Evolutionary conservation across 2,329 filamentous ascomycete genomes (phyloP), one percentile per base, ranked within the genome.

Genomic region (Pseudocercospora crystallina): DNA sequence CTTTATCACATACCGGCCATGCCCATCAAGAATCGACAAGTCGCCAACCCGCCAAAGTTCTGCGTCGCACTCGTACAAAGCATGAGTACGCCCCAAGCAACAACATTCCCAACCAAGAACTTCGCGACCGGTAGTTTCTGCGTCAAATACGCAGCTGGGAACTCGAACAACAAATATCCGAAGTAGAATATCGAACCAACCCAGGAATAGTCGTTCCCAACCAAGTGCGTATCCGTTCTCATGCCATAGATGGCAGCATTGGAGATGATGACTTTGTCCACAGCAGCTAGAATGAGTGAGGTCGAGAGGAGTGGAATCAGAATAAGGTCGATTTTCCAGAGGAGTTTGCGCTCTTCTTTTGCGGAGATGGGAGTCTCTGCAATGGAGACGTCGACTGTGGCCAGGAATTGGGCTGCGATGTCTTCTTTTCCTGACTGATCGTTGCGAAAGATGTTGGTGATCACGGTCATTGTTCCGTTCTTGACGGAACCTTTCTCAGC

Each of bases 151-250:
- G 73, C 71, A 0, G 69, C 66, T 3, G 73, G 73, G 43, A 67
- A 73, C 53, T 76, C 72, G 2, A 70, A 70, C 20, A 70, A 57
- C 1, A 76, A 65, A 48, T 76, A 76, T n/a, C 73, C 73, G 53
- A 77, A 73, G 56, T 76, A 77, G 57, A 76, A 77, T 11, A 76
- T 75, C 1, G 69, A 72, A 8, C 71, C 71, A 8, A 77, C 67
- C 77, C 77, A 80, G 11, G 72, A 73, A 57, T 79, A 80, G 47
- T 80, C 69, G 50, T 77, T 70, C 11, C 73, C 73, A 2, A 67
- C 52, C 3, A 81, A 65, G 51, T 79, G 63, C 0, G 75, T 76
- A 2, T 72, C 75, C 13, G 73, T 61, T 49, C 61, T 65, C 33
- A 62, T 61, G 14, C 65, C 75, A 34, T 53, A 53, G 26, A 53